These are phyloP conservation scores for Lathyrus oleraceus DNA, from an alignment of 306 rosid genomes.

Conservation along the genomic window DNA sequence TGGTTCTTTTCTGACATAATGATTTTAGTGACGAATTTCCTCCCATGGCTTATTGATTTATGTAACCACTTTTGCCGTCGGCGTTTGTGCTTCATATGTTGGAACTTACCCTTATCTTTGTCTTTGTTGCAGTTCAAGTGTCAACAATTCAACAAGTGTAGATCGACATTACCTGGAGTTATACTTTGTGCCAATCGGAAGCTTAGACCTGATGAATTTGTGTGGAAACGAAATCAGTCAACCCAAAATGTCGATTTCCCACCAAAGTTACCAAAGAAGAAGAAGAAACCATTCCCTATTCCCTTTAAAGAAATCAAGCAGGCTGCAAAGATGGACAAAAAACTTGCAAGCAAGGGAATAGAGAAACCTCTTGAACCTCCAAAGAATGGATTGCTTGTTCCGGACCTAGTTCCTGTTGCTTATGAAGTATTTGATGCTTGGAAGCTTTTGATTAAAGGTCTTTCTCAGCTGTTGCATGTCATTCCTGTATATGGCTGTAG, in stretches of 20 bases:
- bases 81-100: too few relatives aligned
- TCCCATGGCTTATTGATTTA: constrained; percentile 4
- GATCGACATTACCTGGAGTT: constrained; percentile 35
- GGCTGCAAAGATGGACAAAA: constrained; percentile 58
- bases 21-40: background rate
- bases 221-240: constrained; percentile 39
- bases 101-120: constrained; percentile 33
- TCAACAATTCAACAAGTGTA: constrained; percentile 41
- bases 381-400: constrained; percentile 81
- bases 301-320: constrained; percentile 74
- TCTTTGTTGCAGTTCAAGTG: constrained; percentile 53
- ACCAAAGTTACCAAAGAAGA: constrained; percentile 58
- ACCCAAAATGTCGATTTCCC: constrained; percentile 90
- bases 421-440: constrained; percentile 78
- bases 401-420: constrained; percentile 79
- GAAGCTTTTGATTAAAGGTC: constrained; percentile 83
- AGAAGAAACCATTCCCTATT: constrained; percentile 89
- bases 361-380: constrained; percentile 90
- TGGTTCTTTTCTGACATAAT: background rate
- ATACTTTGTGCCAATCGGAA: constrained; percentile 47
- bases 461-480: constrained; percentile 71
- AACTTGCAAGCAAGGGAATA: constrained; percentile 77
- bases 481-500: constrained; percentile 87
- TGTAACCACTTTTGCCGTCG: too few relatives aligned
- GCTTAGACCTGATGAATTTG: constrained; percentile 41